Conservation (phyloP, 345 rosid species). For the Citrus reticulata region DNA sequence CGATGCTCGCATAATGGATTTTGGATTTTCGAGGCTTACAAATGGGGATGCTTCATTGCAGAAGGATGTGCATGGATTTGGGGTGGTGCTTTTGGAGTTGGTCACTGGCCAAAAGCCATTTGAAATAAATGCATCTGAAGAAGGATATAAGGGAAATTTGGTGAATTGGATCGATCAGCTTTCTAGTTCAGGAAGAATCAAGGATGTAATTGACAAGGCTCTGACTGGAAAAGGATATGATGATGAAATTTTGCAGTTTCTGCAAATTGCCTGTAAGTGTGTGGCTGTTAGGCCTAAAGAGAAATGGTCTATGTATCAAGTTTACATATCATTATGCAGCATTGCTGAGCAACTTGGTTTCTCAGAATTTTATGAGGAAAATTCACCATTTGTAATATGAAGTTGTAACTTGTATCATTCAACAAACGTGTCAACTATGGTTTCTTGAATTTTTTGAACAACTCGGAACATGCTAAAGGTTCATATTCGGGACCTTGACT, state of each 20-base stretch:
- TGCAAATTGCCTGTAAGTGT: too few species aligned
- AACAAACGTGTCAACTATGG: constrained; percentile 10
- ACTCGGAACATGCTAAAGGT: too few species aligned
- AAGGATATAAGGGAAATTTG: constrained; percentile 60
- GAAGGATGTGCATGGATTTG: constrained; percentile 72
- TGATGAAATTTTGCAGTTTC: constrained; percentile 60
- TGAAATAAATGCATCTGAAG: constrained; percentile 34
- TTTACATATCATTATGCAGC: too few species aligned
- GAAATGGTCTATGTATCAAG: too few species aligned
- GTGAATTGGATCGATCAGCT: constrained; percentile 73
- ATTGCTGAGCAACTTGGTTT: too few species aligned
- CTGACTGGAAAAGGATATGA: constrained; percentile 56
- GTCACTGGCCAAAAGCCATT: constrained; percentile 60
- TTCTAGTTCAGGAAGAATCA: constrained; percentile 38
- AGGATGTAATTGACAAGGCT: constrained; percentile 47
- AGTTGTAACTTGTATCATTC: constrained; percentile 10
- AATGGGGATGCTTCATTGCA: constrained; percentile 47
- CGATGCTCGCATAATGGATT: constrained; percentile 74
- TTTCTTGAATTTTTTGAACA: background rate
- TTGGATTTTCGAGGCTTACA: constrained; percentile 68
- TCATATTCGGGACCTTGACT: too few species aligned
- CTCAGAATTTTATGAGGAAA: constrained; percentile 54
- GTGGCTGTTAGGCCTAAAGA: too few species aligned
- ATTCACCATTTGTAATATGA: constrained; percentile 36
- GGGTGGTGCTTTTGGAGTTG: constrained; percentile 82